Percentiles rank a stretch among this genome's conserved stretches.
phyloP scores from a whole-genome alignment of 2,329 filamentous ascomycete species.

The Lachnum nothofagi region DNA sequence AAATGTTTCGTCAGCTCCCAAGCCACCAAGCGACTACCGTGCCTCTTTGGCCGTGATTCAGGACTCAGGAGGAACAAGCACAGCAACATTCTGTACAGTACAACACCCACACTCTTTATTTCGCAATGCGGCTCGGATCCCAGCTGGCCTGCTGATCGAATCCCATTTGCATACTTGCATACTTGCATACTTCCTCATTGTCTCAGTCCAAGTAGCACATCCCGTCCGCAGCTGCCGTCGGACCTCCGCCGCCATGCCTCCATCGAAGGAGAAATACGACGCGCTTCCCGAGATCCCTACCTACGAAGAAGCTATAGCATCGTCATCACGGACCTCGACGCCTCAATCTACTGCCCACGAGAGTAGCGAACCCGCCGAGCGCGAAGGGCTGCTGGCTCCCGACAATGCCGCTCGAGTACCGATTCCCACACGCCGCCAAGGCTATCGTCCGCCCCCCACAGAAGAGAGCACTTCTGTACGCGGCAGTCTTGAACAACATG shows the following conservation, averaged over 20 bases:
- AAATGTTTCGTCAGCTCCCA: too few species aligned
- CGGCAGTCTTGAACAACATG: constrained; percentile 28
- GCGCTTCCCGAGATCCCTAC: constrained; percentile 70
- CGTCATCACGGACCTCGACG: constrained; percentile 54
- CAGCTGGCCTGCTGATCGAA: constrained; percentile 27
- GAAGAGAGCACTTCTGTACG: constrained; percentile 57
- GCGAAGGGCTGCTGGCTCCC: constrained; percentile 66
- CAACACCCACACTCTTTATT: constrained; percentile 15
- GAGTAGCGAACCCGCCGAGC: constrained; percentile 65
- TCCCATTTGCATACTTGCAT: too few species aligned
- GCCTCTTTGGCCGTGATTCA: neutral
- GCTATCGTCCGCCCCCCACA: constrained; percentile 77
- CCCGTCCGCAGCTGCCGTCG: constrained; percentile 1
- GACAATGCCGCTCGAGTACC: constrained; percentile 39
- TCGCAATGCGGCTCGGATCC: constrained; percentile 20
- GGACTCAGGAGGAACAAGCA: constrained; percentile 7
- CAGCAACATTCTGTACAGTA: neutral
- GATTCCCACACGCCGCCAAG: constrained; percentile 41
- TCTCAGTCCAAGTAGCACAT: too few species aligned
- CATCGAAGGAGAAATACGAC: constrained; percentile 53
- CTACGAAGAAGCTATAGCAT: constrained; percentile 75
- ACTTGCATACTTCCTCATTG: too few species aligned
- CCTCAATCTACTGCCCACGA: constrained; percentile 51
- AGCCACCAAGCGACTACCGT: neutral
- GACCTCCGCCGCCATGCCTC: constrained; percentile 25